Evolutionary conservation across 2,329 filamentous ascomycete genomes (phyloP).

Genomic region (Trematosphaeria pertusa): DNA sequence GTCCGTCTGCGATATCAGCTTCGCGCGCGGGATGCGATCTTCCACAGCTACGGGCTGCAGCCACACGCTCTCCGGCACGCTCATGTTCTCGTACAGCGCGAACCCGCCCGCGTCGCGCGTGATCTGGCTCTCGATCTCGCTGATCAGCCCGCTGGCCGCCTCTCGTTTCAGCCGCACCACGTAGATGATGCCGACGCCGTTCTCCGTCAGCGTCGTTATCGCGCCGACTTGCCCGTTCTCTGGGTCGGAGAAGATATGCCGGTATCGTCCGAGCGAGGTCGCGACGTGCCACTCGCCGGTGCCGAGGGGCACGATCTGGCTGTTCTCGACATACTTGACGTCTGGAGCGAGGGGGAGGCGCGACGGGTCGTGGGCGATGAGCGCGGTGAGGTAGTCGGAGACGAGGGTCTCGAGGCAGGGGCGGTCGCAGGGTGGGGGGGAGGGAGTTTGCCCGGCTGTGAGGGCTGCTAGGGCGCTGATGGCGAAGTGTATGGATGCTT

Average conservation of each 20-base stretch:
- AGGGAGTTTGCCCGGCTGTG: no score
- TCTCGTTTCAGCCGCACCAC: conserved; percentile 9
- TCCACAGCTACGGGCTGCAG: conserved; percentile 11
- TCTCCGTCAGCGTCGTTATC: conserved; percentile 15
- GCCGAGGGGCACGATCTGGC: conserved; percentile 10
- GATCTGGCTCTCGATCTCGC: conserved; percentile 17
- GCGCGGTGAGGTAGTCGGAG: conserved; percentile 7
- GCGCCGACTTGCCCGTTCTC: conserved; percentile 9
- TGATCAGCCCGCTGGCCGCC: conserved; percentile 1
- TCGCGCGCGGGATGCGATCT: conserved; percentile 8
- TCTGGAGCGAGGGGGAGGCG: conserved; percentile 2
- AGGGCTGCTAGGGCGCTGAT: no score
- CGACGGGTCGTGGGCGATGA: conserved; percentile 10
- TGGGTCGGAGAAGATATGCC: conserved; percentile 14
- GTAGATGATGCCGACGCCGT: conserved; percentile 10
- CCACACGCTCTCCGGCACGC: conserved; percentile 13
- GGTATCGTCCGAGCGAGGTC: conserved; percentile 9
- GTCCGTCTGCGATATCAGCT: conserved; percentile 9
- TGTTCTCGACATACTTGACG: conserved; percentile 16
- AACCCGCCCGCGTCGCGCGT: conserved; percentile 12
- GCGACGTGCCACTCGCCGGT: conserved; percentile 10
- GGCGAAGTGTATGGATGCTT: no score
- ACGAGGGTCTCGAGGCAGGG: conserved; percentile 8
- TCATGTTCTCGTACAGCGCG: conserved; percentile 15
- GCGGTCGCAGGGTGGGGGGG: conserved; percentile 6